Percentiles rank a stretch among this genome's conserved stretches.
Evolutionary conservation across 1,284 basidiomycete genomes (phyloP).

Genomic region (Ceratobasidium sp.): DNA sequence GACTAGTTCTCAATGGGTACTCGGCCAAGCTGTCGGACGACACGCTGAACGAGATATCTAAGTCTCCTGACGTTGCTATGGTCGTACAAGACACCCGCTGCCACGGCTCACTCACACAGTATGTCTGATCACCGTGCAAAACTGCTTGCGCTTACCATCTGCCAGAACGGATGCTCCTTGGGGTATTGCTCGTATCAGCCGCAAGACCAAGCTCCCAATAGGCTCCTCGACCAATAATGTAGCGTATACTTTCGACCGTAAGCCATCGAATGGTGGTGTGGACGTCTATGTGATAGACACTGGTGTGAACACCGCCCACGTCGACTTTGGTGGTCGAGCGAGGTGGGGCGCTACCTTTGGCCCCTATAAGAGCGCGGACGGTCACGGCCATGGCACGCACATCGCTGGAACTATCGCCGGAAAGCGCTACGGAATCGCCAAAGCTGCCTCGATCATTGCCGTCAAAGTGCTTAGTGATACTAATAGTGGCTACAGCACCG

Average conservation of each 20-base stretch:
- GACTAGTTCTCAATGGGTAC: constrained; percentile 39
- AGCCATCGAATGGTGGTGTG: constrained; percentile 63
- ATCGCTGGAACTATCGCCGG: constrained; percentile 61
- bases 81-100: constrained; percentile 39
- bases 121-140: background rate
- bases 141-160: background rate
- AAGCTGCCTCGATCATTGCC: constrained; percentile 90
- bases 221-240: constrained; percentile 8
- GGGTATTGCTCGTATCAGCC: constrained; percentile 38
- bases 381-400: constrained; percentile 47
- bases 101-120: constrained; percentile 7
- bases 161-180: constrained; percentile 32
- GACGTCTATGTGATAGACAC: constrained; percentile 63
- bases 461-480: constrained; percentile 97
- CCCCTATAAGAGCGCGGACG: constrained; percentile 58
- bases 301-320: constrained; percentile 63
- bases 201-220: background rate
- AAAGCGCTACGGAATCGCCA: constrained; percentile 92
- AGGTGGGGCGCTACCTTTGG: constrained; percentile 67
- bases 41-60: constrained; percentile 26
- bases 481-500: constrained; percentile 91
- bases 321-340: constrained; percentile 70
- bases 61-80: constrained; percentile 41
- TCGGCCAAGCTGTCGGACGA: constrained; percentile 43
- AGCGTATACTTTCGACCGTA: constrained; percentile 20